Conservation (phyloP, 1,139 yeast genomes). For the Pneumocystis canis region DNA sequence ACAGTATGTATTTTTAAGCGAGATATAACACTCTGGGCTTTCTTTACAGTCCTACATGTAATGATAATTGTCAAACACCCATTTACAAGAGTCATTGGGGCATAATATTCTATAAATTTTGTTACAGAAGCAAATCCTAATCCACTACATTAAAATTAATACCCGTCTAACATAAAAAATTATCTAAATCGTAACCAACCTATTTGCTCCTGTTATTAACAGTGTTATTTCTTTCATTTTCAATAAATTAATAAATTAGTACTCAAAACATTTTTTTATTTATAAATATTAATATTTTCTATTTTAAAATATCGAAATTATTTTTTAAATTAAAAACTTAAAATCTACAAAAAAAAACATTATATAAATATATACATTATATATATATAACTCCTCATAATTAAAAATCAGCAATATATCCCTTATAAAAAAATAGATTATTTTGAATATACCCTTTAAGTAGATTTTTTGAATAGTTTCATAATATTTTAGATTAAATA, state of each 20-base stretch:
- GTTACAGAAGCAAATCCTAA: background rate
- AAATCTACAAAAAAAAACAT: too few species aligned
- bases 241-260: background rate
- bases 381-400: too few species aligned
- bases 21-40: background rate
- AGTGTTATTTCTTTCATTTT: background rate
- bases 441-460: too few species aligned
- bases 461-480: too few species aligned
- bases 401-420: too few species aligned
- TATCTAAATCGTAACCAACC: background rate
- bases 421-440: too few species aligned
- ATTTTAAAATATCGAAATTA: too few species aligned
- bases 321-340: too few species aligned
- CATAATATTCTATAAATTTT: background rate
- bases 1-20: conserved; percentile 7
- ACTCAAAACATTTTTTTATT: background rate
- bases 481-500: too few species aligned
- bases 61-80: background rate
- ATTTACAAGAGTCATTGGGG: background rate
- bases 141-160: background rate
- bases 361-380: too few species aligned
- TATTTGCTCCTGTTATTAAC: background rate
- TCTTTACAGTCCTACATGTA: background rate
- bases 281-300: background rate
- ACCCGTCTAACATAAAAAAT: background rate